A percentile compares a stretch with the other conserved stretches of the same genome.
These are phyloP conservation scores for Aspergillus funiculosus DNA, from an alignment of 495 filamentous ascomycete genomes.

Conservation along the genomic window DNA sequence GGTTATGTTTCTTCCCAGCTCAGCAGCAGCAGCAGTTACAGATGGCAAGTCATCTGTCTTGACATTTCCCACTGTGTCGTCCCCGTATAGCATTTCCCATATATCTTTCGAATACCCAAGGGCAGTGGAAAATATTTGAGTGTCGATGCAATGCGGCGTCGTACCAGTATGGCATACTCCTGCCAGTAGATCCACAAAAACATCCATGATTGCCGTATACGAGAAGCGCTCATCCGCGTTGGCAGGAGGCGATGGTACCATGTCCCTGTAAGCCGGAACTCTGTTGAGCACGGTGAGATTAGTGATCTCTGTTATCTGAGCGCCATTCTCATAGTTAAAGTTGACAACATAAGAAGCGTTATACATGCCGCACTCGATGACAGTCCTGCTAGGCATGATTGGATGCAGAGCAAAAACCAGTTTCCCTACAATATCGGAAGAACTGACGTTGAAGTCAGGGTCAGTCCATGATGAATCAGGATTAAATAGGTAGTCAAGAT, in stretches of 20 bases:
- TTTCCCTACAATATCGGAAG: neutral
- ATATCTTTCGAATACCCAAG: neutral
- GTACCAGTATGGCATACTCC: neutral
- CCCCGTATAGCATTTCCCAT: neutral
- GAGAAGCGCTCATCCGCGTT: constrained; percentile 2
- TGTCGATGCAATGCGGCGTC: neutral
- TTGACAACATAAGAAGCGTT: constrained; percentile 4
- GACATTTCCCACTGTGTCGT: neutral
- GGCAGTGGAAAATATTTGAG: neutral
- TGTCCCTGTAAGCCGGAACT: neutral
- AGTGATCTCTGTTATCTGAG: neutral
- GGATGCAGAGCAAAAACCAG: neutral
- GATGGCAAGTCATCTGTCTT: neutral
- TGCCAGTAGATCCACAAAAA: neutral
- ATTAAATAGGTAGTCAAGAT: neutral
- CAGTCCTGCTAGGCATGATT: neutral
- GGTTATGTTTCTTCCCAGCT: neutral
- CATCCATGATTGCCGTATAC: neutral
- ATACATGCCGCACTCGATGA: constrained; percentile 6
- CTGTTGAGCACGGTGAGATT: neutral
- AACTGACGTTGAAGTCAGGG: neutral
- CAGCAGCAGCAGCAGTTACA: neutral
- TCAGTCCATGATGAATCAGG: neutral
- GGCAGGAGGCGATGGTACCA: neutral
- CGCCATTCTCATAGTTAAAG: constrained; percentile 1